Percentiles rank a stretch among this genome's conserved stretches.
phyloP scores from a whole-genome alignment of 1,139 yeast genomes.

The Nakaseomyces bracarensis region DNA sequence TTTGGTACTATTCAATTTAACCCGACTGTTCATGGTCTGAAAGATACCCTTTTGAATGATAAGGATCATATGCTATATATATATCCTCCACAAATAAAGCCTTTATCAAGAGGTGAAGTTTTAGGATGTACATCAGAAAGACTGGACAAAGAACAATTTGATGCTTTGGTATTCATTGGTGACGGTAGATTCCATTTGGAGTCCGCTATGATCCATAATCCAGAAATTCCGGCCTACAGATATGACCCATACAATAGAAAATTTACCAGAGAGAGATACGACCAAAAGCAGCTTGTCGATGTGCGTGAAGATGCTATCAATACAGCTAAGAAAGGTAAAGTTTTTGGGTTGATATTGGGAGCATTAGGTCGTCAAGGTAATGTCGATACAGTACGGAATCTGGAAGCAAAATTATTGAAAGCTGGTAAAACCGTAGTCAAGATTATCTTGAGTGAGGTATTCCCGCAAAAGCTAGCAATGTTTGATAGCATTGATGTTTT shows the following conservation, averaged over 20 bases:
- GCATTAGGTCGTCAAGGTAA: conserved; percentile 96
- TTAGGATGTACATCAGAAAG: conserved; percentile 92
- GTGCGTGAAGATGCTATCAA: conserved; percentile 69
- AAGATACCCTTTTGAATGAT: conserved; percentile 47
- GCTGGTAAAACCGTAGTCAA: conserved; percentile 66
- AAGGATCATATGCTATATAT: conserved; percentile 47
- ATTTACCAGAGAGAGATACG: conserved; percentile 82
- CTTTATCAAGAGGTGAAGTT: conserved; percentile 92
- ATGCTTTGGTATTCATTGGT: conserved; percentile 85
- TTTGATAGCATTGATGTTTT: conserved; percentile 92
- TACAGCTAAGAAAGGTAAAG: conserved; percentile 50
- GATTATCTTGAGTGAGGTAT: conserved; percentile 82
- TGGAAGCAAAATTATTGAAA: conserved; percentile 46
- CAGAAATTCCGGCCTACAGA: conserved; percentile 80
- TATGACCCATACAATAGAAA: conserved; percentile 92
- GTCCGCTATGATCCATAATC: conserved; percentile 95
- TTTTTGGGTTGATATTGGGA: conserved; percentile 84
- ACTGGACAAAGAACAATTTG: conserved; percentile 50
- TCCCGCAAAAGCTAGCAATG: conserved; percentile 89
- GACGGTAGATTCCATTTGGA: conserved; percentile 96
- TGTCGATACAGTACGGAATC: conserved; percentile 57
- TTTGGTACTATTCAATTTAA: conserved; percentile 97
- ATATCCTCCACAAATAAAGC: conserved; percentile 85
- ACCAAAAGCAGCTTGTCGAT: conserved; percentile 68
- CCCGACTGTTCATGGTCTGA: conserved; percentile 79